phyloP scores from a whole-genome alignment of 2,329 filamentous ascomycete species.

The Diaporthe sp. region DNA sequence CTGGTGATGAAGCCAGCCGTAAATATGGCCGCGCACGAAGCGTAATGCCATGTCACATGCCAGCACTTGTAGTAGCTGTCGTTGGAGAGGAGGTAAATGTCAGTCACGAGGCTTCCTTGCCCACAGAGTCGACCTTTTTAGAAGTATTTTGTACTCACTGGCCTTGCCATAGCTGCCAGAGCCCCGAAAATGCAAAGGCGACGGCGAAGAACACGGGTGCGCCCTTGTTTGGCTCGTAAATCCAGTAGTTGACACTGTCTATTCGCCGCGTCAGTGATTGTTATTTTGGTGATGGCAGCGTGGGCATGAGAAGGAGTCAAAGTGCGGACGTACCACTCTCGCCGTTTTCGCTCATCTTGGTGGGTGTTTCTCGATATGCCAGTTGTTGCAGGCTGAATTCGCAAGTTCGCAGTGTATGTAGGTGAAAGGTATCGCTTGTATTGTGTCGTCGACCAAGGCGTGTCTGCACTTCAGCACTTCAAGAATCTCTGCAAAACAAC shows the following conservation, averaged over 20 bases:
- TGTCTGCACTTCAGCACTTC: neutral
- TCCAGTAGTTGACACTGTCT: slow-evolving; percentile 58
- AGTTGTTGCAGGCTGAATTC: neutral
- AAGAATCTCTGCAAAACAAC: neutral
- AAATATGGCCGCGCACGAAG: slow-evolving; percentile 62
- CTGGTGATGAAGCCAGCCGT: slow-evolving; percentile 64
- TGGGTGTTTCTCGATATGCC: neutral
- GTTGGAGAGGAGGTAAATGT: slow-evolving; percentile 7
- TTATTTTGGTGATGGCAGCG: neutral
- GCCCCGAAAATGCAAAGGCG: slow-evolving; percentile 55
- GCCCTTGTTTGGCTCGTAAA: slow-evolving; percentile 63
- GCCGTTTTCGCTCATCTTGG: slow-evolving; percentile 34
- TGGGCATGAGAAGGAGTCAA: too few species aligned
- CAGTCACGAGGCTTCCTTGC: neutral
- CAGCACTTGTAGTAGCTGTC: slow-evolving; percentile 62
- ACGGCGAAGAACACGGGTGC: slow-evolving; percentile 63
- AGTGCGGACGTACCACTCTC: neutral
- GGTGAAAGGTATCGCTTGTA: too few species aligned
- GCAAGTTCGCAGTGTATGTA: too few species aligned
- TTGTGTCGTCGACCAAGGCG: neutral
- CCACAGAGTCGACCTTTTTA: neutral
- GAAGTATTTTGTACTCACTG: slow-evolving; percentile 55
- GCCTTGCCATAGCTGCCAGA: slow-evolving; percentile 59
- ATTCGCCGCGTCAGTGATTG: neutral
- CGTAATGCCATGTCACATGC: slow-evolving; percentile 63